phyloP scores from a whole-genome alignment of 495 filamentous ascomycete genomes.

The Neurospora sp. region DNA sequence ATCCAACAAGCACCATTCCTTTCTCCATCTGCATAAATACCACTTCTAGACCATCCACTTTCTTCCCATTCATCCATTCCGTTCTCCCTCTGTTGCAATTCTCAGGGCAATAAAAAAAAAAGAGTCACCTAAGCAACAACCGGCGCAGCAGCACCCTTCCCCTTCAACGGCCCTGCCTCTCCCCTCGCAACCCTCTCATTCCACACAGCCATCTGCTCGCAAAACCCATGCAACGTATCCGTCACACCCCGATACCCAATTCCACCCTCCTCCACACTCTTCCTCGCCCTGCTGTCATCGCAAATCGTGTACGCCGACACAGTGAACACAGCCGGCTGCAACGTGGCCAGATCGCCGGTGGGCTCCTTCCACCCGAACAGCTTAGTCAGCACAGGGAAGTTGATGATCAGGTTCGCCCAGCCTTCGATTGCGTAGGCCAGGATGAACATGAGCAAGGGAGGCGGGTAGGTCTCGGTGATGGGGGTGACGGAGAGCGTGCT shows the following conservation, averaged over 20 bases:
- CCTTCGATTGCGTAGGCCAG: slow-evolving; percentile 39
- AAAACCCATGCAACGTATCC: slow-evolving; percentile 42
- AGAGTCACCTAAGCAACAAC: neutral
- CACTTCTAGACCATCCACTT: neutral
- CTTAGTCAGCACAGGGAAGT: slow-evolving; percentile 24
- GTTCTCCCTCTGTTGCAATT: neutral
- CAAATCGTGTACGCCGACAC: slow-evolving; percentile 33
- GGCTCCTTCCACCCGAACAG: slow-evolving; percentile 27
- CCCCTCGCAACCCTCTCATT: slow-evolving; percentile 20
- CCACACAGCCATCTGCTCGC: slow-evolving; percentile 41
- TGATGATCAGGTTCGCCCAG: slow-evolving; percentile 19
- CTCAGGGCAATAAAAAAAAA: neutral
- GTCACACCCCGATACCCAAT: slow-evolving; percentile 38
- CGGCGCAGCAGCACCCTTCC: neutral
- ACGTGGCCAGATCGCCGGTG: slow-evolving; percentile 23
- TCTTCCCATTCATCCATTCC: neutral
- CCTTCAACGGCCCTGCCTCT: neutral
- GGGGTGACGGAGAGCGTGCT: slow-evolving; percentile 14
- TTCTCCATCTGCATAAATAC: neutral
- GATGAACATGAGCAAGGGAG: slow-evolving; percentile 36
- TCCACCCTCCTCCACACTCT: slow-evolving; percentile 38
- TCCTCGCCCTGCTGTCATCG: slow-evolving; percentile 37
- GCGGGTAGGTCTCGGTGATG: slow-evolving; percentile 21
- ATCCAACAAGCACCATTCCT: neutral
- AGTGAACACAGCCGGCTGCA: slow-evolving; percentile 42